Conservation (phyloP, 192 early-diverging fungal species). For the Backusella tarrabulga region DNA sequence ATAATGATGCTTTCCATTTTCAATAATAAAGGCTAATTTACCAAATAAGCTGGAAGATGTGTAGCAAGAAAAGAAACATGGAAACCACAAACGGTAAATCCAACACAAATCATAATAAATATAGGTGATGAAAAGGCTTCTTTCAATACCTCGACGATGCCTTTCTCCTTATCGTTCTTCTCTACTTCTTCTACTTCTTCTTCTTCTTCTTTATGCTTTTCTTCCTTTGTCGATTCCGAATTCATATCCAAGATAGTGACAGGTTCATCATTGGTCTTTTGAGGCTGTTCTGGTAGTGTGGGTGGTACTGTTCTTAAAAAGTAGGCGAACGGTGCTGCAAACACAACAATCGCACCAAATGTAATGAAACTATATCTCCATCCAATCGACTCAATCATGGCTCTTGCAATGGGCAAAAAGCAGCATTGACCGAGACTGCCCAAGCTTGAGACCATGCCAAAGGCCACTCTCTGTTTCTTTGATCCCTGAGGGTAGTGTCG, state of each 20-base stretch:
- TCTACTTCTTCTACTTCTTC: not conserved
- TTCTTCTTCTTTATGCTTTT: not conserved
- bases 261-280: not conserved
- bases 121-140: conserved; percentile 27
- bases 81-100: conserved; percentile 36
- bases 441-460: conserved; percentile 35
- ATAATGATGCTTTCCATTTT: not conserved
- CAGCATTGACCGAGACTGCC: conserved; percentile 39
- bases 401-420: conserved; percentile 33
- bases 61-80: conserved; percentile 39
- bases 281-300: not conserved
- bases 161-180: not conserved
- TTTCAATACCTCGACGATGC: conserved; percentile 19
- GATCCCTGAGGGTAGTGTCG: conserved; percentile 24
- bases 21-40: not conserved
- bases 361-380: conserved; percentile 27
- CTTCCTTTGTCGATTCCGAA: not conserved
- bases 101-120: conserved; percentile 29
- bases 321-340: conserved; percentile 12
- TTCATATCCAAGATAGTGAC: not conserved
- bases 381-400: conserved; percentile 17
- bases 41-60: conserved; percentile 38
- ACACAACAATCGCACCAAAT: conserved; percentile 4
- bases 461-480: conserved; percentile 22
- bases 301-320: conserved; percentile 22